Evolutionary conservation across 2,329 filamentous ascomycete species (phyloP), one percentile per base, ranked within the genome.

Genomic region (Apiospora phragmitis): DNA sequence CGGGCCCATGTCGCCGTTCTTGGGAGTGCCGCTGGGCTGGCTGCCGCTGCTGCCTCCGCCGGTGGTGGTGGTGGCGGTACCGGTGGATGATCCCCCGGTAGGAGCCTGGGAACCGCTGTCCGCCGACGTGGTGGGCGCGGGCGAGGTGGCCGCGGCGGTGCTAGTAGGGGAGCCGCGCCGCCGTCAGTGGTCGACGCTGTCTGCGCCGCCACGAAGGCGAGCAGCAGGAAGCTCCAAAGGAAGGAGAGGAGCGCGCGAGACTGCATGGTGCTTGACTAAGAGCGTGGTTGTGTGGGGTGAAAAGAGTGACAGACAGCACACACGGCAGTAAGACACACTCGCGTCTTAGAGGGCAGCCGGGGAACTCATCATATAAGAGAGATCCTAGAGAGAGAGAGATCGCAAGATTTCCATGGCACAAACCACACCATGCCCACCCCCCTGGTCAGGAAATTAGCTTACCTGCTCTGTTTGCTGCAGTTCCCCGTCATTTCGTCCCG

Each of bases 191-290:
- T 75, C 14, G 79, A 77, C n/a, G 76, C 74, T 6, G 77, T 78
- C 74, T 83, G 81, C 38, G 81, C 80, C 11, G 72, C 72, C 12
- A 74, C 76, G 1, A 80, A 71, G 62, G 74, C 73, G 41, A 80
- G 69, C 55, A 82, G 75, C 74, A 75, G 69, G 32, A 77, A 75
- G 74, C 78, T 74, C 70, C 79, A 74, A 12, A 81, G 74, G 70
- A 80, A 74, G 45, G 77, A 77, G 43, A 77, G 32, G 45, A 74
- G n/a, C 8, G 74, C 72, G 29, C 71, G 67, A 67, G 65, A 68
- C 62, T 69, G 75, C 77, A 78, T 78, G 32, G 74, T 73, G 38
- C 29, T 38, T 67, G 24, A 26, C 38, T 41, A 41, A 21, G 70
- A 1, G 5, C 26, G 29, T 21, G 47, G 47, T 51, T 32, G 41